Evolutionary conservation across 2,329 filamentous ascomycete genomes (phyloP), one percentile per base, ranked within the genome.

Genomic region (Fusarium abutilonis): DNA sequence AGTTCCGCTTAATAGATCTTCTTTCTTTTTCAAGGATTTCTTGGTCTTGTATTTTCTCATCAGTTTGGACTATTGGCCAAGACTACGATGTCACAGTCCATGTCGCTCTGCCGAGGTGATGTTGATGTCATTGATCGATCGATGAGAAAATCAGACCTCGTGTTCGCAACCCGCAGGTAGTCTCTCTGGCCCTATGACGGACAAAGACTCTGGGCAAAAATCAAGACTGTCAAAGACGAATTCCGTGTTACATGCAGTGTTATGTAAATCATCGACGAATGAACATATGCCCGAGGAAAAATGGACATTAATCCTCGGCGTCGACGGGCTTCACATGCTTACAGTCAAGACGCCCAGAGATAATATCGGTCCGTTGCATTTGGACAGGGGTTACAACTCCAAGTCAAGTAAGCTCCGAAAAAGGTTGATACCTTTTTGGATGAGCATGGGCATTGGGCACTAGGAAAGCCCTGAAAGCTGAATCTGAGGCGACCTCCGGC

Each of bases 41-140:
- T 34, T 28, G 32, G 32, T 29, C 34, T 23, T 29, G 14, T 39
- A 7, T 39, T 49, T 14, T 34, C 15, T n/a, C 13, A 14, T 15
- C 11, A 26, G 14, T 26, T 39, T 23, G 9, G 15, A 15, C 23
- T 6, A n/a, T 23, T 52, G n/a, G 38, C 21, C 38, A 43, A 55
- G 55, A 53, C 19, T 38, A 19, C 6, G 26, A 40, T 21, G 26
- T 14, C 26, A 32, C 9, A 23, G 31, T 36, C 42, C 11, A 39
- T 41, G 23, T 46, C 19, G 11, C 28, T 47, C 13, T 52, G 51
- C 43, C 60, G 44, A 58, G 38, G 34, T 40, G 47, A 35, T 50
- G 19, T 47, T 65, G 57, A 65, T 64, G 62, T 59, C 52, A 59
- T 65, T 44, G 48, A 45, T 63, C 23, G 26, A 44, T 46, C 29